Base-by-base conservation (phyloP, 75 land plant genomes). In the Cunninghamia lanceolata region DNA sequence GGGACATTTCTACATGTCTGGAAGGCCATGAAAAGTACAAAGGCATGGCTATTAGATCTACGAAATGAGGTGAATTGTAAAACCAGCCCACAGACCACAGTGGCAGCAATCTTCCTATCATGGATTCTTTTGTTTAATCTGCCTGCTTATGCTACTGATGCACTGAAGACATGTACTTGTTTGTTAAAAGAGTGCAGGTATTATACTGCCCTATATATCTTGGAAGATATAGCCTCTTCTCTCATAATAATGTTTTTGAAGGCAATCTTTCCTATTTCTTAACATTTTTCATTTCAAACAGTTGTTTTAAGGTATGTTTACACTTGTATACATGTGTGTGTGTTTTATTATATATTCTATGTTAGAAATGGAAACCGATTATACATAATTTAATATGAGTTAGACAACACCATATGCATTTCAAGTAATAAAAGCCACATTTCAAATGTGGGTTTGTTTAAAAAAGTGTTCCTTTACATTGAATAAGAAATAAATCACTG, bases 181-280 rank as follows among this genome's bases (percentile, higher is more conserved):
- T 88, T 94, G 79, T 45, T 94, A 54, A 94, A 90, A 73, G 95
- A 94, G 43, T 94, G 95, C 95, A 93, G 94, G 95, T 94, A 90
- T 53, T 21, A 15, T 36, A 52, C 32, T 83, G 84, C 17, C 54
- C 53, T 34, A 16, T 21, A 34, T 25, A 28, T 40, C 54, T 4
- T 45, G 36, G 50, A 82, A 83, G 34, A 83, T 83, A 5, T 50
- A 16, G 21, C 19, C 38, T 50, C 25, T 83, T 83, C 32, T 83
- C 56, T 50, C 43, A 17, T 83, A 46, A 15, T 50, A 30, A 52
- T 13, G 3, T 52, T 5, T 34, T 52, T 83, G 36, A 34, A 83
- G 17, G 25, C n/a, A 19, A 52, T 19, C 43, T 79, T 3, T 19
- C 50, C 7, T 43, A 42, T 42, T 79, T 10, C 30, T 79, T 43